Conservation (phyloP, 352 stramenopile genomes). For the Pythium phragmitis region DNA sequence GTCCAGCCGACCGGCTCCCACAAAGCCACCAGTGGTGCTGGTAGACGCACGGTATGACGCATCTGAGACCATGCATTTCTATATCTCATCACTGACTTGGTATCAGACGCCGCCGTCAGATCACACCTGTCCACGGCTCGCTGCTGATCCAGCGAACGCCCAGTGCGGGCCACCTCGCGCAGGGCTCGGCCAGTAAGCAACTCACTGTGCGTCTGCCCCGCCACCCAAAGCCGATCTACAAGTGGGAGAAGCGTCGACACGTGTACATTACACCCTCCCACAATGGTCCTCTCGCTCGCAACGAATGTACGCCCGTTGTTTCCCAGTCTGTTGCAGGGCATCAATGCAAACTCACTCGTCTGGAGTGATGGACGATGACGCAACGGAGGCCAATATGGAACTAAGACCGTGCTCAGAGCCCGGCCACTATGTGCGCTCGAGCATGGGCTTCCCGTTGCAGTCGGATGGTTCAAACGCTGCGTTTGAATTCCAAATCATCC, state of each 20-base stretch:
- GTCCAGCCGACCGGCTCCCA: background rate
- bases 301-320: conserved; percentile 14
- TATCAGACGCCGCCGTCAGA: conserved; percentile 12
- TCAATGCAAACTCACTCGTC: background rate
- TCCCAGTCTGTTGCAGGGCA: background rate
- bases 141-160: conserved; percentile 35
- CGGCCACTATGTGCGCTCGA: conserved; percentile 51
- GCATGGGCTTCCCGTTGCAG: conserved; percentile 23
- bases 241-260: conserved; percentile 44
- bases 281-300: conserved; percentile 1
- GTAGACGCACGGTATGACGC: conserved; percentile 7
- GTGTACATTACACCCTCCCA: conserved; percentile 13
- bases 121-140: conserved; percentile 26
- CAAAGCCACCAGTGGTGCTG: conserved; percentile 6
- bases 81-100: background rate
- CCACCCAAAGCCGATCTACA: conserved; percentile 51
- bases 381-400: conserved; percentile 44
- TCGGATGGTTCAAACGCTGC: background rate
- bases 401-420: conserved; percentile 45
- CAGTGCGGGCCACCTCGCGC: conserved; percentile 20
- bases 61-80: background rate
- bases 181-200: conserved; percentile 35
- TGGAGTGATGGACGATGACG: conserved; percentile 37
- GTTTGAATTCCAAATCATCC: conserved; percentile 61
- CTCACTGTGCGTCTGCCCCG: conserved; percentile 27